phyloP scores from a whole-genome alignment of 2,329 filamentous ascomycete species.

The Phialocephala sp. region DNA sequence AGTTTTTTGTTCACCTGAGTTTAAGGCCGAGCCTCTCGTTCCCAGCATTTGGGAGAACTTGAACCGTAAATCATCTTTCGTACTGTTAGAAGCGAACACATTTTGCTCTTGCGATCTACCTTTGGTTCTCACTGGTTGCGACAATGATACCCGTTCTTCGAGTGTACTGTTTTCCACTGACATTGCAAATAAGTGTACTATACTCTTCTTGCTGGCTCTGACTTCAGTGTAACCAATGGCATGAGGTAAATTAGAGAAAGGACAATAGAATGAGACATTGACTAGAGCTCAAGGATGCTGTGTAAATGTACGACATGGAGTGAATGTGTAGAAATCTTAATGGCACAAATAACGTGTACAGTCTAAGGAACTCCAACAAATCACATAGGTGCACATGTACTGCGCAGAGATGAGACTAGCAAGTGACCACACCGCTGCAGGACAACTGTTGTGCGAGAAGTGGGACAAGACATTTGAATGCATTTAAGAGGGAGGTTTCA shows the following conservation, averaged over 20 bases:
- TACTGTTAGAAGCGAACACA: constrained; percentile 8
- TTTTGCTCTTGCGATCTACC: not conserved
- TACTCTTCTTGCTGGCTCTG: not conserved
- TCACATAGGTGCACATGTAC: not conserved
- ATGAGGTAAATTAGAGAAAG: not conserved
- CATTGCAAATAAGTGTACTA: not conserved
- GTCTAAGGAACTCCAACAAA: not conserved
- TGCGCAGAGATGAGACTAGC: not conserved
- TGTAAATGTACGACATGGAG: not conserved
- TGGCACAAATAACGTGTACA: not conserved
- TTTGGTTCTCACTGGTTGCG: constrained; percentile 2
- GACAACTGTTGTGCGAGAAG: constrained; percentile 11
- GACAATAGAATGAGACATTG: not conserved
- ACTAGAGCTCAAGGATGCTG: not conserved
- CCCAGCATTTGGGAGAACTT: constrained; percentile 1
- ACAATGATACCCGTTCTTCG: not conserved
- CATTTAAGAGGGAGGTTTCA: not conserved
- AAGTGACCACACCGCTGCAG: constrained; percentile 4
- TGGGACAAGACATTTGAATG: constrained; percentile 5
- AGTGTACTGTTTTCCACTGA: constrained; percentile 8
- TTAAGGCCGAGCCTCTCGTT: not conserved
- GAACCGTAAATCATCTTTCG: constrained; percentile 8
- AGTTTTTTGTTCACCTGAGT: not conserved
- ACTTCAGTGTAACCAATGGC: not conserved
- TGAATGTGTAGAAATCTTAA: constrained; percentile 1